Conservation (phyloP, 768 basidiomycete species). For the Trametes meyenii region DNA sequence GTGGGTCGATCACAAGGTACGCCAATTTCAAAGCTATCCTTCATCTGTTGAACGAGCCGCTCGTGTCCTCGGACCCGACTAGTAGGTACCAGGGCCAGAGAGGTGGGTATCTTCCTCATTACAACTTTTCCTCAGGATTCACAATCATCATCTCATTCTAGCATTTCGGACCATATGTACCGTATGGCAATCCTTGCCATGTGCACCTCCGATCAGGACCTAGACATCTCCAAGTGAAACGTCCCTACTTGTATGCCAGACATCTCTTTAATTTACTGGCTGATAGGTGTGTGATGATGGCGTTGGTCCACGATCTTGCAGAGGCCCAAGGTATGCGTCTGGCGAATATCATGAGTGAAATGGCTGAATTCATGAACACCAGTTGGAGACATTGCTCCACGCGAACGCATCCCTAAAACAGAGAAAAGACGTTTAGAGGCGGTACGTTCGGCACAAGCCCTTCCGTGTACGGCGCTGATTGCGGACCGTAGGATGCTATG, state of each 20-base stretch:
- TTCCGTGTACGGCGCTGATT: not conserved
- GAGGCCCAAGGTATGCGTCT: slow-evolving; percentile 78
- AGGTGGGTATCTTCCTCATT: slow-evolving; percentile 53
- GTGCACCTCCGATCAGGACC: slow-evolving; percentile 72
- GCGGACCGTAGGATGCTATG: slow-evolving; percentile 72
- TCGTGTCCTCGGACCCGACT: not conserved
- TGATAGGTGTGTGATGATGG: slow-evolving; percentile 82
- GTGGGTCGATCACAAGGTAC: slow-evolving; percentile 84
- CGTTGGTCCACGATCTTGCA: slow-evolving; percentile 91
- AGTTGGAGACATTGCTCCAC: slow-evolving; percentile 95
- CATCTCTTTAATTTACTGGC: too few relatives aligned
- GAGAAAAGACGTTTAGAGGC: slow-evolving; percentile 81
- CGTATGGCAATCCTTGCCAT: slow-evolving; percentile 95
- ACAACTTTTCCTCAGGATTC: not conserved
- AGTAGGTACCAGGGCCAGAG: slow-evolving; percentile 80
- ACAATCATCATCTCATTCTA: slow-evolving; percentile 30
- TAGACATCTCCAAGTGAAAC: slow-evolving; percentile 74
- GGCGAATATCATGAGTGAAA: not conserved
- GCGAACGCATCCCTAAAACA: slow-evolving; percentile 80
- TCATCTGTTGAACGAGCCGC: too few relatives aligned
- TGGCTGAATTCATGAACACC: not conserved
- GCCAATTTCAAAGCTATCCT: too few relatives aligned
- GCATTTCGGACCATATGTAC: slow-evolving; percentile 97
- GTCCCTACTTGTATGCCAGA: not conserved
- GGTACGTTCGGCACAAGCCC: slow-evolving; percentile 39